Evolutionary conservation across 345 rosid species (phyloP), one percentile per base, ranked within the genome.

Genomic region (Salix exigua): DNA sequence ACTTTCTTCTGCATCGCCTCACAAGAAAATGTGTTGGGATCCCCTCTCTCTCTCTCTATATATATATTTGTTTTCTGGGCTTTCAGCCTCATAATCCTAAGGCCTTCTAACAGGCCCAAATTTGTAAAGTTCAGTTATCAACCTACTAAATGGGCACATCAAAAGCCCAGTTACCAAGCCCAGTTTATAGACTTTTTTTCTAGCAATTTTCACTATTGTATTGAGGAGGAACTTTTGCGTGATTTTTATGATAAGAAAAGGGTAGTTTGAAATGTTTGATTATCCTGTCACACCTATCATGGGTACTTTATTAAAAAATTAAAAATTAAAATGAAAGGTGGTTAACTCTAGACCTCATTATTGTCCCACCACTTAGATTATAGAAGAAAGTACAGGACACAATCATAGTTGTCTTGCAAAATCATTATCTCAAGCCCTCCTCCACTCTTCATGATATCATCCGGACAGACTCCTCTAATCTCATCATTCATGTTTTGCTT

Each of bases 381-480:
- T 26, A 78, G 73, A 79, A 73, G 50, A 64, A 90, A 86, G 86
- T 83, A 86, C 89, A 82, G 78, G 83, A 91, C 91, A 88, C 77
- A 83, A 88, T 88, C 75, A 88, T 86, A 64, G 30, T 61, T 78
- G 71, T 83, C 89, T 80, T 79, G 75, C 73, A 80, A 80, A 81
- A 84, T 86, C 87, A 83, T 84, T 46, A 72, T 65, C 80, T 61
- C 71, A 76, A 75, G 60, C 79, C 85, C 80, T 74, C 82, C 76
- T 74, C 82, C 76, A 5, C 77, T 72, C 77, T 48, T 51, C 38
- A 73, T 76, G 76, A 77, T 76, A 9, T 72, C 77, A 66, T 82
- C 61, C 66, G 28, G 72, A 33, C 62, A 46, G 64, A 73, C 25
- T 69, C 77, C 26, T 66, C 21, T 51, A 74, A 11, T 66, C 73